These are phyloP conservation scores for Saussurea involucrata DNA, from an alignment of 129 eudicot species.

Conservation along the genomic window DNA sequence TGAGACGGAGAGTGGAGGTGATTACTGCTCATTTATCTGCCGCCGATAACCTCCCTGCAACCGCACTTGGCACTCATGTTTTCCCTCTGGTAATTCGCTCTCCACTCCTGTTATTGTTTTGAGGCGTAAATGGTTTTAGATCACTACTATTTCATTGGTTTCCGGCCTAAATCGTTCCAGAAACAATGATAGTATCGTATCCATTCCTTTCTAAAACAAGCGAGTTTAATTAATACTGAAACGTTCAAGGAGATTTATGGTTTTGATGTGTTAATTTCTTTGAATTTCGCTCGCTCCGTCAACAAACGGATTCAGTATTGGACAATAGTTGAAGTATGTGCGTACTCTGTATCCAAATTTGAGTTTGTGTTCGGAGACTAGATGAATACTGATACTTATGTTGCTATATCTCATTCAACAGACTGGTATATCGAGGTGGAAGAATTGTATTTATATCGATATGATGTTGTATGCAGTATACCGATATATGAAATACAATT, in stretches of 20 bases:
- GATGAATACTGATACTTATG: background rate
- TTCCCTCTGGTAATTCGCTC: constrained; percentile 29
- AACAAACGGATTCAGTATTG: background rate
- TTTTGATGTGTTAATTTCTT: background rate
- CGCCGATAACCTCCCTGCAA: constrained; percentile 18
- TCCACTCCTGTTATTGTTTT: background rate
- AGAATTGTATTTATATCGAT: background rate
- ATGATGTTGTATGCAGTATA: background rate
- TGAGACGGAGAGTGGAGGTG: constrained; percentile 27
- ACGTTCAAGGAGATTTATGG: background rate
- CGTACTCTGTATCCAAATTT: background rate
- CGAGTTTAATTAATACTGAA: background rate
- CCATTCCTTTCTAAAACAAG: background rate
- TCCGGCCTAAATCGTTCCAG: background rate
- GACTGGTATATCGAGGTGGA: constrained; percentile 2
- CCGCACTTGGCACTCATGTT: constrained; percentile 25
- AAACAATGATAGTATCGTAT: background rate
- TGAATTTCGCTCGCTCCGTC: background rate
- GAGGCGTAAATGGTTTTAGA: background rate
- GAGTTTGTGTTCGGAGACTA: background rate
- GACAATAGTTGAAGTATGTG: background rate
- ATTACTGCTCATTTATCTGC: constrained; percentile 24
- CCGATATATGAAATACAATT: background rate
- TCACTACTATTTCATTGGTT: background rate
- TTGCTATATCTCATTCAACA: background rate